phyloP scores from a whole-genome alignment of 2,329 filamentous ascomycete species.

The Penicillium crustosum region DNA sequence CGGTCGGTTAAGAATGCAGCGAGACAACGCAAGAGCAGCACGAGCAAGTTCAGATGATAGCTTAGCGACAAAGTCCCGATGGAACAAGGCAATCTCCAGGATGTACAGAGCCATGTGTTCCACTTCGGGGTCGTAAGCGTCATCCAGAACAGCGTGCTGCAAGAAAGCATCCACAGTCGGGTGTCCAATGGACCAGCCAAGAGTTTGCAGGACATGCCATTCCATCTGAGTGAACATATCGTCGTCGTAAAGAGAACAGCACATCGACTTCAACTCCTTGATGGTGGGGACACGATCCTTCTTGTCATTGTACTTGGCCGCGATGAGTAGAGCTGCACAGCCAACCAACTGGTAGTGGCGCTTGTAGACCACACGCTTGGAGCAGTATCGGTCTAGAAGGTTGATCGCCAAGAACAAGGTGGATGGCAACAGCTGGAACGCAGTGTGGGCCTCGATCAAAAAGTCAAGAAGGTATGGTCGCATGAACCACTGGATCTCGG shows the following conservation, averaged over 20 bases:
- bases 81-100: conserved; percentile 90
- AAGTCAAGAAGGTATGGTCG: conserved; percentile 97
- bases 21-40: conserved; percentile 78
- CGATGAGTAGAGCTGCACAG: conserved; percentile 91
- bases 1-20: conserved; percentile 78
- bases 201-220: conserved; percentile 97
- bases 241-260: conserved; percentile 95
- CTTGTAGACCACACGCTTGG: conserved; percentile 96
- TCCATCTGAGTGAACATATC: conserved; percentile 99
- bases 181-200: conserved; percentile 94
- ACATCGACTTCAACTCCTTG: conserved; percentile 97
- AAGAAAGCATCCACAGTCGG: conserved; percentile 94
- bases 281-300: conserved; percentile 99
- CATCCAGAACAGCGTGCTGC: conserved; percentile 78
- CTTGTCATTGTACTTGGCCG: conserved; percentile 97
- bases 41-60: conserved; percentile 88
- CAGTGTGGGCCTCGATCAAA: conserved; percentile 92
- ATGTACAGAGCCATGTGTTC: conserved; percentile 95
- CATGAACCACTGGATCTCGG: conserved; percentile 99
- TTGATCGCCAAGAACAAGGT: conserved; percentile 96
- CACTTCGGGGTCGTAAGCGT: conserved; percentile 74
- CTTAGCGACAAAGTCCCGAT: conserved; percentile 93
- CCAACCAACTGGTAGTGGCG: conserved; percentile 98
- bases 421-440: conserved; percentile 89
- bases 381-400: conserved; percentile 95